Base-by-base conservation (phyloP, 2,329 filamentous ascomycete species). In the Tolypocladium ophioglossoides region DNA sequence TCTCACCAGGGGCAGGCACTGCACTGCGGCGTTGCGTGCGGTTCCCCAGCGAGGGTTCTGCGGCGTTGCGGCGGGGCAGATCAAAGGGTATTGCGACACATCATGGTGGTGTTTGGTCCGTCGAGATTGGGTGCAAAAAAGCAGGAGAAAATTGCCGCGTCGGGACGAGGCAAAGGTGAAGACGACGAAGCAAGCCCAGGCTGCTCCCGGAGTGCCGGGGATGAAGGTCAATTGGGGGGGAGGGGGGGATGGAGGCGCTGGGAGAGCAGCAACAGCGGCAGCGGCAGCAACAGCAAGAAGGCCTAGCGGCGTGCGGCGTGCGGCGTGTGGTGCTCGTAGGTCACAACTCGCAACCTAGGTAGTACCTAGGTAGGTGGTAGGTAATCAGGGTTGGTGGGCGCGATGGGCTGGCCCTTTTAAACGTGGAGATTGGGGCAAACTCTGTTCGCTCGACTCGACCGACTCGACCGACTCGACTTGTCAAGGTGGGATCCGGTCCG, bases 21-120 rank as follows among this genome's bases (percentile, higher is more conserved):
- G 44, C 49, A 51, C 49, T 38, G 49, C 34, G 37, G 49, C 32
- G 49, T 27, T 14, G 49, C 37, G 34, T 27, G 49, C 49, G 49
- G 16, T 38, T 37, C 49, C 49, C 49, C n/a, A 39, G 22, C 35
- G 35, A 37, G 50, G 37, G 34, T 41, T 52, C 51, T 52, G 35
- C 41, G 50, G 55, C 47, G 51, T 52, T 49, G 54, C 49, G 56
- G 55, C 58, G 53, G 53, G 54, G 54, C 52, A 52, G 56, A 55
- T 61, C 57, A 61, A 56, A 58, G 52, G 16, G 38, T 54, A 49
- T 52, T 52, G 49, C 38, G 51, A 57, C 30, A 46, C 59, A 61
- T 61, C 50, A 53, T 60, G 27, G 41, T 55, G 30, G 30, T 54
- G 52, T 41, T 37, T 54, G 35, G 50, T 54, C 54, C 52, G 49